Conservation (phyloP, 2,329 filamentous ascomycete species). For the Hypoxylon sp. region DNA sequence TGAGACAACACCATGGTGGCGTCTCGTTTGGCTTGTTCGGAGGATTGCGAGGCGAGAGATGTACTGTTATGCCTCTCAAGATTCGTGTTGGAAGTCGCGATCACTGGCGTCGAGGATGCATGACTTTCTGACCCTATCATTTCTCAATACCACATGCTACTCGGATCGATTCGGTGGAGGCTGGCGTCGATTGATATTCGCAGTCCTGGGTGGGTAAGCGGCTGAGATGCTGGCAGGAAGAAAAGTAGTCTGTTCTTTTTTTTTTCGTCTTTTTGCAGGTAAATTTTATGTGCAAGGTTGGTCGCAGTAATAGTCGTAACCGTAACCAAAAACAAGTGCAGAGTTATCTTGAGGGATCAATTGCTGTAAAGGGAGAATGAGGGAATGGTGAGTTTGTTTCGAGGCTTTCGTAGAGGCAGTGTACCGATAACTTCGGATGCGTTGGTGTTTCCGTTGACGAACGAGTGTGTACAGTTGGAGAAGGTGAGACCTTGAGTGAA, state of each 20-base stretch:
- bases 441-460: slow-evolving; percentile 46
- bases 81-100: slow-evolving; percentile 34
- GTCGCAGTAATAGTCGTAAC: slow-evolving; percentile 49
- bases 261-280: slow-evolving; percentile 45
- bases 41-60: slow-evolving; percentile 18
- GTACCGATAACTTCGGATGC: slow-evolving; percentile 33
- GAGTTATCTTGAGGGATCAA: slow-evolving; percentile 41
- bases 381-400: slow-evolving; percentile 41
- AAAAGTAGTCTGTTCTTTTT: slow-evolving; percentile 29
- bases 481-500: slow-evolving; percentile 45
- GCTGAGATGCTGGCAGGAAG: slow-evolving; percentile 40
- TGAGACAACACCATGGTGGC: slow-evolving; percentile 40
- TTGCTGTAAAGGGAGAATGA: slow-evolving; percentile 44
- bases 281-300: slow-evolving; percentile 39
- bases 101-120: slow-evolving; percentile 47
- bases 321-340: slow-evolving; percentile 47
- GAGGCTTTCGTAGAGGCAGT: slow-evolving; percentile 30
- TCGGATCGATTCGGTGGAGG: slow-evolving; percentile 31
- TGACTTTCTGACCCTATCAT: slow-evolving; percentile 49
- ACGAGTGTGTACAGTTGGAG: slow-evolving; percentile 55
- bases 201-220: slow-evolving; percentile 18
- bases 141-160: slow-evolving; percentile 50
- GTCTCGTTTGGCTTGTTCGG: slow-evolving; percentile 19
- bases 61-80: slow-evolving; percentile 24
- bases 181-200: slow-evolving; percentile 22